A percentile compares a stretch with the other conserved stretches of the same genome.
Conservation (phyloP, 2,329 filamentous ascomycete genomes). For the Didymella sp. region DNA sequence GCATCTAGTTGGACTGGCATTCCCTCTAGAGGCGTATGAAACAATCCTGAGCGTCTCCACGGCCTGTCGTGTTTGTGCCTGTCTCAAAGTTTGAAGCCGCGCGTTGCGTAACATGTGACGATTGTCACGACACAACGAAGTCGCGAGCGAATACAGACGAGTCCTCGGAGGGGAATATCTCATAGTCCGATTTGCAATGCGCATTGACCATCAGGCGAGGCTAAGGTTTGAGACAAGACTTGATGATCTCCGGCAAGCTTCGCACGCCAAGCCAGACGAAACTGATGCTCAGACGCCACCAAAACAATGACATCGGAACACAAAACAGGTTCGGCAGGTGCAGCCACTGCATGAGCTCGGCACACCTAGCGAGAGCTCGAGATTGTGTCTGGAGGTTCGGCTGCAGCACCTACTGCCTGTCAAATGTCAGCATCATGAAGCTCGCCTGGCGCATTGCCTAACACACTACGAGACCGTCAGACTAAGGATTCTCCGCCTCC, state of each 20-base stretch:
- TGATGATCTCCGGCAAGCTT: conserved; percentile 35
- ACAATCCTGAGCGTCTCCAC: background rate
- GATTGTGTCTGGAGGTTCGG: conserved; percentile 17
- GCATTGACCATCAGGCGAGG: conserved; percentile 10
- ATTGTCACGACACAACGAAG: background rate
- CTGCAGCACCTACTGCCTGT: conserved; percentile 14
- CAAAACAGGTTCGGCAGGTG: conserved; percentile 31
- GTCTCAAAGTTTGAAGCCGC: background rate
- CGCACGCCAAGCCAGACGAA: conserved; percentile 41
- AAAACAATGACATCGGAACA: conserved; percentile 39
- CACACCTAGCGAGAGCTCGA: conserved; percentile 19
- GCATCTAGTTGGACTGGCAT: background rate
- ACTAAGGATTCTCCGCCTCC: conserved; percentile 26
- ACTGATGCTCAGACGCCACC: conserved; percentile 41
- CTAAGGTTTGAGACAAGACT: conserved; percentile 29
- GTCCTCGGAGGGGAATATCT: background rate
- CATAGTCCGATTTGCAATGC: background rate
- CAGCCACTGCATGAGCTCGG: conserved; percentile 7
- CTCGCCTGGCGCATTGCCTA: conserved; percentile 9
- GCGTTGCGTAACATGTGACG: conserved; percentile 2
- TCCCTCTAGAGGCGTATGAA: conserved; percentile 1
- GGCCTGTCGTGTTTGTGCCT: background rate
- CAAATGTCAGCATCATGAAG: conserved; percentile 7
- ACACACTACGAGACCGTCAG: conserved; percentile 21
- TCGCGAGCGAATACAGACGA: background rate